Evolutionary conservation across 768 basidiomycete genomes (phyloP).

Genomic region (Naganishia kalamii): DNA sequence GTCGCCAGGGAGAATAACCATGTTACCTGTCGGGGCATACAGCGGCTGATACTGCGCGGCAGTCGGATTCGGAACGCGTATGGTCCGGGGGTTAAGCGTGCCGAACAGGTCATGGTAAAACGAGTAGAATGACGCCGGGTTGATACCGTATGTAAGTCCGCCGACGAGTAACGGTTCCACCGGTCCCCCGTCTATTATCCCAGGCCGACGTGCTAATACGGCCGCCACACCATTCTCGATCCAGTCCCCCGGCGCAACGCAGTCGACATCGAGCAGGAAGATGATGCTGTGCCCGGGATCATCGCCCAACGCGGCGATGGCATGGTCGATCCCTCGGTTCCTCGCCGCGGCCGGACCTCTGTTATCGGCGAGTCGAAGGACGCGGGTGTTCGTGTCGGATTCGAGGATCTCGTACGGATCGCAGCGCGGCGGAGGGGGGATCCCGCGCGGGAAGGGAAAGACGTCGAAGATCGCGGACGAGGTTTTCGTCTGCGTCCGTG

Average conservation of each 20-base stretch:
- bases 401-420: neutral
- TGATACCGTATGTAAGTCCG: neutral
- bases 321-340: neutral
- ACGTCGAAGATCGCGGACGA: neutral
- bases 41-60: neutral
- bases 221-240: neutral
- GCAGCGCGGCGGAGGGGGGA: neutral
- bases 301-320: neutral
- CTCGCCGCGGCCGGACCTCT: neutral
- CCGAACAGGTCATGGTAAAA: neutral
- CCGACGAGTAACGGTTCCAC: neutral
- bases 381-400: neutral
- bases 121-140: neutral
- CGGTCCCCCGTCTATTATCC: neutral
- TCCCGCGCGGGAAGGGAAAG: neutral
- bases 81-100: neutral
- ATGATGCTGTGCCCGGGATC: neutral
- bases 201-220: neutral
- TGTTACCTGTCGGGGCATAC: neutral
- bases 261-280: neutral
- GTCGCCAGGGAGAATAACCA: too few species aligned
- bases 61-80: neutral
- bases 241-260: neutral
- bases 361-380: neutral
- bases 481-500: neutral